These are phyloP conservation scores for Ilex asprella DNA, from an alignment of 257 asterid genomes.

Conservation along the genomic window DNA sequence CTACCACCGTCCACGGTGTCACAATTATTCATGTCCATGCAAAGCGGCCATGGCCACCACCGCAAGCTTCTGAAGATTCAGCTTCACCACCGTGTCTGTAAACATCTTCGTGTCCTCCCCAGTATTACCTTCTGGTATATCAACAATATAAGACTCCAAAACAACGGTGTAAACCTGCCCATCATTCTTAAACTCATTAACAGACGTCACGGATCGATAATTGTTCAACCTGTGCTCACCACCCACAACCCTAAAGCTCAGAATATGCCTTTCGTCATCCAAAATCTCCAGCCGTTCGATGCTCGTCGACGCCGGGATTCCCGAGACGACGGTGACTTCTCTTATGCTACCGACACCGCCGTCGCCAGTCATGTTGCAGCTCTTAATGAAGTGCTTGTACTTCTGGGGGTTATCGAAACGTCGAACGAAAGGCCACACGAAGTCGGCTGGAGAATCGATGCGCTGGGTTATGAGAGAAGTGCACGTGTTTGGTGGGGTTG, in stretches of 20 bases:
- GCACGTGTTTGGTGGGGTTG: slow-evolving; percentile 64
- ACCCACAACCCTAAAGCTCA: slow-evolving; percentile 82
- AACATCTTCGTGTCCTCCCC: slow-evolving; percentile 79
- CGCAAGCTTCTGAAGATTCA: slow-evolving; percentile 76
- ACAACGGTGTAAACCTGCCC: slow-evolving; percentile 49
- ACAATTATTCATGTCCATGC: slow-evolving; percentile 34
- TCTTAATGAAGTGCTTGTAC: slow-evolving; percentile 92
- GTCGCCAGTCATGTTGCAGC: slow-evolving; percentile 65
- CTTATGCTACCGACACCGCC: slow-evolving; percentile 84
- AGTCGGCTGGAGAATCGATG: slow-evolving; percentile 61
- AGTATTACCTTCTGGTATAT: slow-evolving; percentile 86
- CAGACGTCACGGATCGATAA: slow-evolving; percentile 68
- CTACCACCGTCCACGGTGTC: no score
- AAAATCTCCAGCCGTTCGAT: slow-evolving; percentile 84
- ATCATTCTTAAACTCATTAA: slow-evolving; percentile 40
- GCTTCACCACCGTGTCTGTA: slow-evolving; percentile 77
- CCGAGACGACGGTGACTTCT: slow-evolving; percentile 82
- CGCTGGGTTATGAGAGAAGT: slow-evolving; percentile 59
- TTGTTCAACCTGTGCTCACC: slow-evolving; percentile 84
- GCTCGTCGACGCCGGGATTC: slow-evolving; percentile 84
- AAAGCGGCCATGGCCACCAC: slow-evolving; percentile 53
- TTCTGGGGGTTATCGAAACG: slow-evolving; percentile 77
- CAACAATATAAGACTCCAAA: slow-evolving; percentile 76
- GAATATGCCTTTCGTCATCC: slow-evolving; percentile 55
- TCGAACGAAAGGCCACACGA: slow-evolving; percentile 78